phyloP scores from a whole-genome alignment of 139 green algal genomes.

The Chlorokybus atmophyticus region DNA sequence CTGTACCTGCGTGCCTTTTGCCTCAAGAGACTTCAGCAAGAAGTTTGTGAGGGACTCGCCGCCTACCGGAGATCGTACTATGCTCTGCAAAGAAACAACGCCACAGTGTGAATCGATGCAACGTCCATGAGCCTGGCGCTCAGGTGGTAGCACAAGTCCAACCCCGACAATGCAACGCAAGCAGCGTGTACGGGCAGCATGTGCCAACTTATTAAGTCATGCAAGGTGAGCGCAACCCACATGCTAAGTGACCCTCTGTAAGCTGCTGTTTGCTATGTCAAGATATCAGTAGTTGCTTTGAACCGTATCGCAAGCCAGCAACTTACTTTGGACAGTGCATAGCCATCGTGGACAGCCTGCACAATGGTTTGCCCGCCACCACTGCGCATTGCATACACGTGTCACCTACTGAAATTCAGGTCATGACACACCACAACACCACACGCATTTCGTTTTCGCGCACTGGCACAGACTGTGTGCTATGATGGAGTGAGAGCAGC shows the following conservation, averaged over 20 bases:
- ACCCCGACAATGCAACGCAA: background rate
- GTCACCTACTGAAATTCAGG: too few species aligned
- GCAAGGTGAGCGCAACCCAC: background rate
- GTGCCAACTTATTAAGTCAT: background rate
- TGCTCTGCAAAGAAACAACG: too few species aligned
- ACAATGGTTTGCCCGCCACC: slow-evolving; percentile 40
- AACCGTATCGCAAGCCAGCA: too few species aligned
- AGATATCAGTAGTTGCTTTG: too few species aligned
- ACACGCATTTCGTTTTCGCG: too few species aligned
- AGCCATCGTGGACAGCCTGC: slow-evolving; percentile 83
- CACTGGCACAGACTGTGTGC: too few species aligned
- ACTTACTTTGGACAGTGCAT: slow-evolving; percentile 60
- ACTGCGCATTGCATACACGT: background rate
- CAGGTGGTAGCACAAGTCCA: background rate
- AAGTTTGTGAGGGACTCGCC: slow-evolving; percentile 53
- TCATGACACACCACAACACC: too few species aligned
- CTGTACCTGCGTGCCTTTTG: slow-evolving; percentile 10
- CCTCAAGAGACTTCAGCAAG: slow-evolving; percentile 35
- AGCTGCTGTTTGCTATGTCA: too few species aligned
- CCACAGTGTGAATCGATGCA: background rate
- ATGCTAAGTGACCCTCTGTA: background rate
- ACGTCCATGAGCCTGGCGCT: background rate
- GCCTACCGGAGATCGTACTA: slow-evolving; percentile 49
- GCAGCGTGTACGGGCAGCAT: background rate
- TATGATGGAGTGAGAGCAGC: too few species aligned